Evolutionary conservation across 2,329 filamentous ascomycete genomes (phyloP).

Genomic region (Colletotrichum tabaci): DNA sequence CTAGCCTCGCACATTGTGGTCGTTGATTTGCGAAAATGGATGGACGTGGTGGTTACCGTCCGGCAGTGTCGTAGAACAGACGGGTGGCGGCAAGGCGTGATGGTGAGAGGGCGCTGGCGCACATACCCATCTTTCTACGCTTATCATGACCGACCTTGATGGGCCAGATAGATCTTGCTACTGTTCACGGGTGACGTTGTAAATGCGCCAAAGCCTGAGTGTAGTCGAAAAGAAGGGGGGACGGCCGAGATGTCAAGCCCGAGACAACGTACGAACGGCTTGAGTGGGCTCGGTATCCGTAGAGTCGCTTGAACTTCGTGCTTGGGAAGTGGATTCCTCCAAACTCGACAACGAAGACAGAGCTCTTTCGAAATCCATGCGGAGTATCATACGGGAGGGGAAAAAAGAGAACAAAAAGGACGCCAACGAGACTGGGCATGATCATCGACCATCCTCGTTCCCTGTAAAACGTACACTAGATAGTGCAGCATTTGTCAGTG

Average conservation of each 20-base stretch:
- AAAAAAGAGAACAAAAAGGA: background rate
- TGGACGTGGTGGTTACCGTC: background rate
- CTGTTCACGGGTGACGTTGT: background rate
- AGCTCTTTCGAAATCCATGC: background rate
- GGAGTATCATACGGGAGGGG: background rate
- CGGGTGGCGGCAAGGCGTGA: background rate
- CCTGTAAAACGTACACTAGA: background rate
- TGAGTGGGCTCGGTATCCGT: background rate
- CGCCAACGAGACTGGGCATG: background rate
- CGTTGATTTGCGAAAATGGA: slow-evolving; percentile 8
- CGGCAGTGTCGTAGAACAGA: background rate
- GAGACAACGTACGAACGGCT: background rate
- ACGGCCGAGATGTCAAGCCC: background rate
- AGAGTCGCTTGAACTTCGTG: background rate
- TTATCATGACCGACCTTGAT: background rate
- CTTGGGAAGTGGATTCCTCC: slow-evolving; percentile 7
- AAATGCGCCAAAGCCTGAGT: background rate
- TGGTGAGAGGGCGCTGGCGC: background rate
- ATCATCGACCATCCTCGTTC: background rate
- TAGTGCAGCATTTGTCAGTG: background rate
- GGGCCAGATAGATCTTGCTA: background rate
- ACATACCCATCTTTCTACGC: background rate
- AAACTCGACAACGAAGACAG: background rate
- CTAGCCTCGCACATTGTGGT: slow-evolving; percentile 15
- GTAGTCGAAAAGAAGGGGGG: background rate